These are phyloP conservation scores for Aspergillus sclerotialis DNA, from an alignment of 2,329 filamentous ascomycete species.

Conservation along the genomic window DNA sequence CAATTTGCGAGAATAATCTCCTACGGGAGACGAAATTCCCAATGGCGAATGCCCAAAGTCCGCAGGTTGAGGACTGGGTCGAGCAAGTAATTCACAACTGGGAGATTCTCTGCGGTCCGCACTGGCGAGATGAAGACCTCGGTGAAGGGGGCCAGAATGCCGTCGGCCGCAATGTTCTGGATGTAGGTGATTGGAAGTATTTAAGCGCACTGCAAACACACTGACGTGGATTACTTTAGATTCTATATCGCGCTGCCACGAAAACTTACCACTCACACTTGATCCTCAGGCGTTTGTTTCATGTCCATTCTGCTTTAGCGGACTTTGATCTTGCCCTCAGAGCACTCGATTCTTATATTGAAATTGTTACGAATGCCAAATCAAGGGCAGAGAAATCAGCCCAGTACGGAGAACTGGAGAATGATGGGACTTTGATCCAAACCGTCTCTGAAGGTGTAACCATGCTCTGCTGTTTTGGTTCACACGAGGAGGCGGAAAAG, in stretches of 20 bases:
- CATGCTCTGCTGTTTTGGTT: constrained; percentile 76
- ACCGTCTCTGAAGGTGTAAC: constrained; percentile 75
- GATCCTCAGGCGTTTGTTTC: constrained; percentile 79
- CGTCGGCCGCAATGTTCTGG: constrained; percentile 69
- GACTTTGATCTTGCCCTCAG: constrained; percentile 90
- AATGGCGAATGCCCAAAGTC: constrained; percentile 68
- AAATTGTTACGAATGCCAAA: constrained; percentile 79
- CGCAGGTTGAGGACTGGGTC: constrained; percentile 76
- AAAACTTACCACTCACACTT: constrained; percentile 94
- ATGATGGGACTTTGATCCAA: constrained; percentile 67
- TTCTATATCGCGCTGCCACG: constrained; percentile 80
- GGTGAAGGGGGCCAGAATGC: constrained; percentile 72
- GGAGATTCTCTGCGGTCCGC: constrained; percentile 69
- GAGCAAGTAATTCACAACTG: constrained; percentile 77
- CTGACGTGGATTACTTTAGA: constrained; percentile 39
- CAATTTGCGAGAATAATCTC: constrained; percentile 70
- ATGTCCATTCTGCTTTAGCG: constrained; percentile 75
- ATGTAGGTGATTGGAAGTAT: constrained; percentile 36
- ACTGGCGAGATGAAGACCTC: constrained; percentile 74
- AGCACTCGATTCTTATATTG: constrained; percentile 84
- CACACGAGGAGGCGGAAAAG: constrained; percentile 66
- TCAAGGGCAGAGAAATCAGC: constrained; percentile 68
- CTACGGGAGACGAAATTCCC: constrained; percentile 77
- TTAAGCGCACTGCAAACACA: background rate
- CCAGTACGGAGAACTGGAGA: constrained; percentile 63